phyloP scores from a whole-genome alignment of 345 rosid species.

The Mallotus nudiflorus region DNA sequence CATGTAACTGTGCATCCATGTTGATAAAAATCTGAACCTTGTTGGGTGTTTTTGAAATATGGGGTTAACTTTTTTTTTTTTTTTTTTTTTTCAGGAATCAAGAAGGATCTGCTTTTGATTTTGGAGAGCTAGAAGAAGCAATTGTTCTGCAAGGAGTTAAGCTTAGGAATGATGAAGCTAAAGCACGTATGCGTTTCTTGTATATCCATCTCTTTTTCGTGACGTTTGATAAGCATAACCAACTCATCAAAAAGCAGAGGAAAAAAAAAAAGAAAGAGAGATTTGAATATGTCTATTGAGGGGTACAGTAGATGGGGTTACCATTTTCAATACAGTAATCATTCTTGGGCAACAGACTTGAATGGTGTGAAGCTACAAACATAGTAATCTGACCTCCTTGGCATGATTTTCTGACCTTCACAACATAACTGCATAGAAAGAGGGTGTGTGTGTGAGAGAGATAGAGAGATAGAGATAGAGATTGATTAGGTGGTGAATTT shows the following conservation, averaged over 20 bases:
- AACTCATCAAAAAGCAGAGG: constrained; percentile 29
- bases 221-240: constrained; percentile 63
- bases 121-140: constrained; percentile 99
- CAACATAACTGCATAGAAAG: constrained; percentile 36
- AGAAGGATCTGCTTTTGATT: constrained; percentile 82
- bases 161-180: constrained; percentile 76
- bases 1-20: background rate
- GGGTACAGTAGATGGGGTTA: constrained; percentile 31
- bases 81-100: constrained; percentile 53
- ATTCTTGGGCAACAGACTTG: constrained; percentile 51
- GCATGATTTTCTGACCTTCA: constrained; percentile 41
- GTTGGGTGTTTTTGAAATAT: background rate
- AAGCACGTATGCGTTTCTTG: constrained; percentile 55
- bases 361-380: constrained; percentile 72
- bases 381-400: constrained; percentile 47
- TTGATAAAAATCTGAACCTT: background rate
- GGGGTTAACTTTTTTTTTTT: constrained; percentile 4
- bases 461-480: too few species aligned
- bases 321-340: constrained; percentile 64
- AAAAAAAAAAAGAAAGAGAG: constrained; percentile 16
- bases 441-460: background rate
- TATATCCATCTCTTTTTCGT: constrained; percentile 34
- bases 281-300: constrained; percentile 52
- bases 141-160: constrained; percentile 83
- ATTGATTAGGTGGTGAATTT: constrained; percentile 28